Evolutionary conservation across 768 basidiomycete genomes (phyloP), one percentile per base, ranked within the genome.

Genomic region (Galerina marginata): DNA sequence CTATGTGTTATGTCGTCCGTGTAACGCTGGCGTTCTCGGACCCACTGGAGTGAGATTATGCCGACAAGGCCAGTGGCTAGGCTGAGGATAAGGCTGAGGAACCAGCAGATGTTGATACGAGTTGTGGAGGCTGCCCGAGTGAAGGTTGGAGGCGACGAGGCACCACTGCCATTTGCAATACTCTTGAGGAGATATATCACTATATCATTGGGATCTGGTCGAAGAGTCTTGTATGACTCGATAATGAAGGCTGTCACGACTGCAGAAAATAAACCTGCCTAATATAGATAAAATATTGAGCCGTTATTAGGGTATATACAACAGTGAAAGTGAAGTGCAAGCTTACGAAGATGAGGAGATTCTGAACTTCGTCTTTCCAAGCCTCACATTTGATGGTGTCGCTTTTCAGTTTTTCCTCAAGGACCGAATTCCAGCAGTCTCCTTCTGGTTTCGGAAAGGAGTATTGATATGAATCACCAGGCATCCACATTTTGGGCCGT

Each of bases 331-430:
- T 14, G 29, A 15, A 56, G 29, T 33, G 4, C 7, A 33, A 33
- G 29, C 55, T 36, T 16, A 56, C 55, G 14, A 56, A 56, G 12
- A 56, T 56, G 36, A 56, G 43, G 20, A 56, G 46, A 10, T 46
- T 56, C 15, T 56, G 44, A 2, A 56, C 55, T 48, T 56, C 55
- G 11, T 56, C 55, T 48, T 47, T 56, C 55, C 55, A 56, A 6
- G 44, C 46, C 20, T 46, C 46, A 44, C 55, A 56, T n/a, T 12
- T 25, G 14, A 56, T 48, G 29, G 12, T 48, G 14, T 56, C 55
- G 33, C 47, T 47, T 29, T 56, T 56, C 44, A 36, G 2, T 6
- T 37, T 37, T 4, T 43, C 44, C 14, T 56, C 55, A 2, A 56
- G 36, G 12, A 56, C 36, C 6, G 37, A 23, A 11, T 9, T 39